Evolutionary conservation across 305 asterid genomes (phyloP).

Genomic region (Petunia hybrid): DNA sequence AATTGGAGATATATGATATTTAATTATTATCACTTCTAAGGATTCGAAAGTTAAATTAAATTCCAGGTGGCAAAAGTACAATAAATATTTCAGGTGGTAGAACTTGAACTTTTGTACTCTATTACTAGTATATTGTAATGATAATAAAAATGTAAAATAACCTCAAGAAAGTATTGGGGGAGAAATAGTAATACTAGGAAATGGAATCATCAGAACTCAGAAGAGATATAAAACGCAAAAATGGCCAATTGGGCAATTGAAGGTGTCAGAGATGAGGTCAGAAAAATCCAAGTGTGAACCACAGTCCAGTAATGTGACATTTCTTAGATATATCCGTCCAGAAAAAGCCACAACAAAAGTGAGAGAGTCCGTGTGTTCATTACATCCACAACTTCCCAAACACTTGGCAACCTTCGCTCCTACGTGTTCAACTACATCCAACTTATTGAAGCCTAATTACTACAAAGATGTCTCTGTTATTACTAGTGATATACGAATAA

Average conservation of each 20-base stretch:
- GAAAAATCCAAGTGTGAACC: not conserved
- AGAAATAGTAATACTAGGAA: not conserved
- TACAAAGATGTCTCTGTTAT: too few relatives aligned
- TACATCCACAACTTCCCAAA: not conserved
- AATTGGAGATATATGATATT: too few relatives aligned
- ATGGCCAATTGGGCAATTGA: not conserved
- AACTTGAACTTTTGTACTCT: too few relatives aligned
- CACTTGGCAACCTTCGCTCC: not conserved
- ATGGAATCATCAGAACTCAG: not conserved
- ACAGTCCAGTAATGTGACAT: not conserved
- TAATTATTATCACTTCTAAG: too few relatives aligned
- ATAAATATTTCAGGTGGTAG: not conserved
- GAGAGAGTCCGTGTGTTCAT: not conserved
- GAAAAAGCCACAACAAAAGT: not conserved
- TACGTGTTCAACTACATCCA: not conserved
- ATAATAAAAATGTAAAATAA: not conserved
- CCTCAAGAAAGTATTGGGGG: not conserved
- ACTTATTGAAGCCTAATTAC: not conserved
- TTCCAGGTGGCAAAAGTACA: too few relatives aligned
- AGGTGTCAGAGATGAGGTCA: not conserved
- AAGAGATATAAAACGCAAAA: not conserved
- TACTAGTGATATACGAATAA: too few relatives aligned
- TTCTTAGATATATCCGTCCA: not conserved
- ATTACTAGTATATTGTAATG: too few relatives aligned
- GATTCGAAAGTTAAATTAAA: too few relatives aligned